Evolutionary conservation across 116 monocot genomes (phyloP), one percentile per base, ranked within the genome.

Genomic region (Papilionanthe hybrid): DNA sequence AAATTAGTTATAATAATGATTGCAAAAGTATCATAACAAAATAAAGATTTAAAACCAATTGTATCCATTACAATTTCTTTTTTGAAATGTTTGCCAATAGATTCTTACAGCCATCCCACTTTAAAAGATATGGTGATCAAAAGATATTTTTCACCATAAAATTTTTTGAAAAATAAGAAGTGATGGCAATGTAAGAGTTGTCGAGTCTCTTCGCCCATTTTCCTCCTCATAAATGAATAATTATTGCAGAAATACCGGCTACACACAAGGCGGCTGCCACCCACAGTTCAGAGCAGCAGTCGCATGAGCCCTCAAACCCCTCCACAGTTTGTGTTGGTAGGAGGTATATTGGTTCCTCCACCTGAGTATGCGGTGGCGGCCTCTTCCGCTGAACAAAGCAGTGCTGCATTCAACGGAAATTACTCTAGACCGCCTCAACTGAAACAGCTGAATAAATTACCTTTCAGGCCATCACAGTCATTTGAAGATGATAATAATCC

Each of bases 341-440:
- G 96, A 3, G 88, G 96, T 20, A 83, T 96, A 19, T 93, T 92
- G 92, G 85, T 89, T 8, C 90, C 92, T 5, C 87, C 96, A 17
- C 75, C 86, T 1, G 87, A 88, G 10, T 85, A 83, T 30, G 84
- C 84, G 1, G 85, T 81, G 2, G 74, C 79, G 18, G 77, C 85
- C 0, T 63, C 81, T 9, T 42, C 87, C 0, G 50, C 78, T 1
- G 72, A 15, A 17, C 12, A 53, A 53, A 53, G 15, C 53, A 53
- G 53, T 53, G 12, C 82, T 74, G 68, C 83, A 7, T 37, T 77
- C 1, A 79, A 43, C 42, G 58, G 58, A 67, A 76, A 88, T 47
- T 91, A 77, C 0, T 42, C n/a, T 10, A 60, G 42, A 67, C 67
- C 23, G 28, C 44, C 78, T 41, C n/a, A 65, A 55, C 17, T 48